These are phyloP conservation scores for Trichophyton benhamiae DNA, from an alignment of 2,329 filamentous ascomycete species.

Conservation along the genomic window DNA sequence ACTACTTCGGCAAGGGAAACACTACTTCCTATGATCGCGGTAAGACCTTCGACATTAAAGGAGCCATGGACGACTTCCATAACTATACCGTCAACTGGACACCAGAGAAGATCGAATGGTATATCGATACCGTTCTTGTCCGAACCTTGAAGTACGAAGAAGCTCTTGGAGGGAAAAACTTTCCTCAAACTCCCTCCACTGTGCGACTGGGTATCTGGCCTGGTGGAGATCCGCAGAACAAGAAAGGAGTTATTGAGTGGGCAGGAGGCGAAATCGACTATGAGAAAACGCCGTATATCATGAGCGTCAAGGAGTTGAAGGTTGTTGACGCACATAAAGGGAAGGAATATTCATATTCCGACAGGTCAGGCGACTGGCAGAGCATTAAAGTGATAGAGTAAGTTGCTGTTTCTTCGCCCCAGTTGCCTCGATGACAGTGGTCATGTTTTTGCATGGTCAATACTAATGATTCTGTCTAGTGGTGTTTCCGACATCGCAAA, in stretches of 20 bases:
- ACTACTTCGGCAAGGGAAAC: conserved; percentile 93
- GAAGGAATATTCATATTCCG: conserved; percentile 54
- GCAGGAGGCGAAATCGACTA: conserved; percentile 15
- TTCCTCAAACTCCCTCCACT: conserved; percentile 63
- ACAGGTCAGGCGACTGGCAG: conserved; percentile 48
- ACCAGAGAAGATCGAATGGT: conserved; percentile 50
- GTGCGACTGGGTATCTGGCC: conserved; percentile 59
- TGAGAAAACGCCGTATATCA: conserved; percentile 52
- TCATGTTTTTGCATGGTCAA: not conserved
- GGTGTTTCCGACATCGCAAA: conserved; percentile 48
- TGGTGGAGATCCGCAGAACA: conserved; percentile 42
- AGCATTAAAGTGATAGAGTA: conserved; percentile 51
- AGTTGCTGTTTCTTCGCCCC: conserved; percentile 13
- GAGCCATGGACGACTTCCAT: conserved; percentile 41
- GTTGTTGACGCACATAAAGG: conserved; percentile 46
- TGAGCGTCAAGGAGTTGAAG: conserved; percentile 55
- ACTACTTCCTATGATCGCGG: conserved; percentile 78
- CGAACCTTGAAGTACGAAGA: conserved; percentile 51
- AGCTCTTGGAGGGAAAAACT: conserved; percentile 53
- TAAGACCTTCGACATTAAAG: conserved; percentile 55
- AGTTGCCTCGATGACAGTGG: no score
- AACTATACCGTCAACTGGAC: conserved; percentile 53
- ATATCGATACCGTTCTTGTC: conserved; percentile 48
- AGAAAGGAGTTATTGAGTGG: conserved; percentile 13
- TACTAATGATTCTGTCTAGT: conserved; percentile 35